Evolutionary conservation across 495 filamentous ascomycete species (phyloP), one percentile per base, ranked within the genome.

Genomic region (Pseudevernia furfuracea): DNA sequence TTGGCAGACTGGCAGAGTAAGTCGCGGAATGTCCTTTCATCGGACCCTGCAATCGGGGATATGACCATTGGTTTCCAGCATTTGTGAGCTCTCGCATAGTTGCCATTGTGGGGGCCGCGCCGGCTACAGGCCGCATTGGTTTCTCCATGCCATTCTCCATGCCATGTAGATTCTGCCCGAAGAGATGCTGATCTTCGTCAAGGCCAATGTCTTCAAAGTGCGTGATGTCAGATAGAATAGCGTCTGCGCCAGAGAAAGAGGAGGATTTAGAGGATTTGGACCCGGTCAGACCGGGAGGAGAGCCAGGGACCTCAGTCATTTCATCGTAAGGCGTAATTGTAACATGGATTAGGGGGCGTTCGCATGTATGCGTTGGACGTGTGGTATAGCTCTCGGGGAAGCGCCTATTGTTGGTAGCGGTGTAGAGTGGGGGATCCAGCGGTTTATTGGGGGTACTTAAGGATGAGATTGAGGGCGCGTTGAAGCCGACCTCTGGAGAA

Each of bases 161-260:
- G 49, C 68, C 67, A 49, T 74, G 66, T 52, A 55, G 48, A 15
- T 67, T 60, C n/a, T 64, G 61, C 38, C 34, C 46, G 38, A 53
- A 52, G 8, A 58, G 30, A 19, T 32, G 28, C 38, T 59, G 59
- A 60, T 90, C 84, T 70, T 96, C 91, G 56, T 89, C 84, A 11
- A 98, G 82, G 14, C 88, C 89, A 68, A 97, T 96, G 59, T 97
- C 94, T 73, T 98, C 94, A 70, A 97, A 97, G 70, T 97, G 86
- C 59, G 81, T 82, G 48, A 86, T 82, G 71, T 93, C 88, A 39
- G 84, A 81, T 49, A 89, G 80, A 64, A 82, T 81, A 63, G 79
- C 82, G 62, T 85, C 84, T 37, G 85, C 81, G 68, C 87, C 88
- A 49, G 87, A 87, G 53, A 75, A 71, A 36, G 88, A 85, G 19